Base-by-base conservation (phyloP, 805 yeast genomes). In the Saccharomycopsis fermentans region DNA sequence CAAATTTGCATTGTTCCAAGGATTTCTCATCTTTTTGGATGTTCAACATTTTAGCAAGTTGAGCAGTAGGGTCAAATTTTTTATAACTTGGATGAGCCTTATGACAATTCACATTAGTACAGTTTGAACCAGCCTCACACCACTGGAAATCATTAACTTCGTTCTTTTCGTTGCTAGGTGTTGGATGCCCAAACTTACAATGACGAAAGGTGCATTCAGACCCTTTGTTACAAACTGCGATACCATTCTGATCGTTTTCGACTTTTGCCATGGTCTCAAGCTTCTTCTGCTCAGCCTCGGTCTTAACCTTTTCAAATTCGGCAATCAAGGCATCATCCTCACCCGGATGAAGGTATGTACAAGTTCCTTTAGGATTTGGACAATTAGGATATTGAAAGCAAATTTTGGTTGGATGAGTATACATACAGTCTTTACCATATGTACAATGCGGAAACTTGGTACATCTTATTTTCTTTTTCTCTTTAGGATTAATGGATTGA, bases 171-270 rank as follows among this genome's bases (percentile, higher is more conserved):
- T 86, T 88, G 17, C 89, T 86, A 1, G 95, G 94, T 0, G 96
- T 88, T 52, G 97, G 96, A 68, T 90, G 97, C 27, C 90, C 96
- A 73, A 84, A 89, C 32, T 90, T 89, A 74, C 97, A 90, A 62
- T 81, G 72, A 62, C 83, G 89, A 66, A 87, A 87, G 26, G 87
- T 76, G 71, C 97, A 90, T 43, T 81, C 70, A 26, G 78, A 75
- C 54, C 92, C 94, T 70, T 81, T 90, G 68, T 86, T 87, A 74
- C 97, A 90, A 39, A 85, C 67, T 2, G 80, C 79, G 59, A 81
- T 77, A 58, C 85, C 84, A 40, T 75, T 69, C 63, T 73, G 75
- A 21, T 43, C 29, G 24, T 57, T 73, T 68, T 66, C 73, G 62
- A 60, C 63, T 64, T 63, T 65, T 69, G 59, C 62, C 50, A 66